Percentiles rank a stretch among this genome's conserved stretches.
Evolutionary conservation across 305 asterid genomes (phyloP).

Genomic region (Plantago rigida): DNA sequence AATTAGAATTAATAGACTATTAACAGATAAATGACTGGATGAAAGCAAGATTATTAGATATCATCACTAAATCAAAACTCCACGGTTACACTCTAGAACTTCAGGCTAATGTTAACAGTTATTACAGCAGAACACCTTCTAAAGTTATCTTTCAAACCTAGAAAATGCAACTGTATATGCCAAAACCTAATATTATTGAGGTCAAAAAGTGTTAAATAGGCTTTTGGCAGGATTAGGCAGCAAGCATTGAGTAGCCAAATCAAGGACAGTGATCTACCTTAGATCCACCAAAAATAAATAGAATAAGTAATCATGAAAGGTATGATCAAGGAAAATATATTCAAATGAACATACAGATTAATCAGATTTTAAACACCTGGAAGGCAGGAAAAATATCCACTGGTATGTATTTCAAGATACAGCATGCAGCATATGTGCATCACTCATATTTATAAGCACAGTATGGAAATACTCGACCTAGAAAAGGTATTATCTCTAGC

Average conservation of each 20-base stretch:
- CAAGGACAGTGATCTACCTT: background rate
- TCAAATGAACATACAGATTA: slow-evolving; percentile 6
- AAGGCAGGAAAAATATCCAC: background rate
- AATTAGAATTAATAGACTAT: slow-evolving; percentile 24
- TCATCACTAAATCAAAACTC: slow-evolving; percentile 10
- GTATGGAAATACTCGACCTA: background rate
- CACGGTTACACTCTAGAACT: slow-evolving; percentile 2
- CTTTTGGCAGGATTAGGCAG: background rate
- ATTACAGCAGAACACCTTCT: too few relatives aligned
- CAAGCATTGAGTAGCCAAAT: background rate
- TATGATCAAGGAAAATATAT: slow-evolving; percentile 10
- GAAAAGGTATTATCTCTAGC: background rate
- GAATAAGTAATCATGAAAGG: slow-evolving; percentile 10
- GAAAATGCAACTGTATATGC: slow-evolving; percentile 17
- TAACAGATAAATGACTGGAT: slow-evolving; percentile 26
- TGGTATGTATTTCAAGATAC: slow-evolving; percentile 1
- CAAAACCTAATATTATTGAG: too few relatives aligned
- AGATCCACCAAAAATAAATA: slow-evolving; percentile 11
- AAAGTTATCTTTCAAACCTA: background rate
- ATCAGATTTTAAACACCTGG: slow-evolving; percentile 6
- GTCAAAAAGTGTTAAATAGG: too few relatives aligned
- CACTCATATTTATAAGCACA: background rate
- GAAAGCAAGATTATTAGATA: slow-evolving; percentile 9
- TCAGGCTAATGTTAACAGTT: background rate
- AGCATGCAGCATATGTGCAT: background rate